Base-by-base conservation (phyloP, 331 rosid genomes). In the Pyracantha coccinea region DNA sequence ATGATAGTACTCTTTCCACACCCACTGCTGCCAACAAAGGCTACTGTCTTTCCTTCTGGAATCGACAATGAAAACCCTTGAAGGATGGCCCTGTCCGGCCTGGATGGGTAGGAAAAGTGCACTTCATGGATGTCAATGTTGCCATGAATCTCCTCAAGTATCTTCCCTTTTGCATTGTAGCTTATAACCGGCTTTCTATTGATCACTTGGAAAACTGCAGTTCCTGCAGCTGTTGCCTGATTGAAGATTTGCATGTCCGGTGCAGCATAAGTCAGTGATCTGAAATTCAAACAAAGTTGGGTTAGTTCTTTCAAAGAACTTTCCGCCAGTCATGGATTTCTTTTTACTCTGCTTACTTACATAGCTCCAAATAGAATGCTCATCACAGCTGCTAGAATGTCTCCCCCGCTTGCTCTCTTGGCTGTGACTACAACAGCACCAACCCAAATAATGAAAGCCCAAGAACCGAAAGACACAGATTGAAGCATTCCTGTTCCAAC, bases 291-390 rank as follows among this genome's bases (percentile, higher is more conserved):
- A 65, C 24, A 33, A 38, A 17, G 47, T 41, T 11, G 14, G 47
- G 47, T 41, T 41, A 41, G 14, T 41, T 41, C 14, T 41, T 41
- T 41, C 47, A 41, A 41, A 41, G 47, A 41, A 41, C 15, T 41
- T 41, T 41, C 15, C 47, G 14, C 44, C 44, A 35, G 44, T 35
- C 44, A 35, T 35, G 44, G 44, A 35, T 8, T 41, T 2, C 1
- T 38, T 41, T 41, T 11, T 41, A 41, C 47, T 11, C 47, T 10
- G 47, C 47, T 41, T 41, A 11, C 62, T 80, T 86, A 89, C 96
- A 93, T 93, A 7, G 97, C 96, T 54, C 98, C 98, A 74, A 91
- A 93, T 52, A 93, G 97, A 85, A 93, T 91, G 86, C 97, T 85
- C 93, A 93, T 89, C 31, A 93, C 89, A 32, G 96, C 96, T 16